Conservation (phyloP, 306 rosid species). For the Castanea mollissima region DNA sequence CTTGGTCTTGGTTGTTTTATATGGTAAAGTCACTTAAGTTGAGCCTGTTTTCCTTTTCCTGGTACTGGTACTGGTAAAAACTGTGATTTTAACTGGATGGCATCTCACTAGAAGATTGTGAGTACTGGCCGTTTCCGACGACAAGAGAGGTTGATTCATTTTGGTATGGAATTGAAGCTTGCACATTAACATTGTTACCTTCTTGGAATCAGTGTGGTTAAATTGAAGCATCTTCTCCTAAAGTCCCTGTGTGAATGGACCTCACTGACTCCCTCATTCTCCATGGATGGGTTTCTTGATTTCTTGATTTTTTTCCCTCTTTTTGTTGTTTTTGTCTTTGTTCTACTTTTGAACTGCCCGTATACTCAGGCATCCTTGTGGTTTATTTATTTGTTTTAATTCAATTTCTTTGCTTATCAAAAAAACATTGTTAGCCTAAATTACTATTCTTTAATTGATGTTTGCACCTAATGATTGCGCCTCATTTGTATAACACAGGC, state of each 20-base stretch:
- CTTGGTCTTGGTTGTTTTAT: not conserved
- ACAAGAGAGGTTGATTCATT: not conserved
- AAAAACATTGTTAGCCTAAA: not conserved
- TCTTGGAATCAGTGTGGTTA: not conserved
- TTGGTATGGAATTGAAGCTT: not conserved
- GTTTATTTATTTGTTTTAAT: no score
- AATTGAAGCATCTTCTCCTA: no score
- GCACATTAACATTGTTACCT: not conserved
- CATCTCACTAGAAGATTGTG: not conserved
- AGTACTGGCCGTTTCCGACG: not conserved
- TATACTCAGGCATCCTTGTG: no score
- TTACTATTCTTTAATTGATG: slow-evolving; percentile 1
- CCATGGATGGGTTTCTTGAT: no score
- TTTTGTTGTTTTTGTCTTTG: no score
- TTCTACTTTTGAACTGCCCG: no score
- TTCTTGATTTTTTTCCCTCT: no score
- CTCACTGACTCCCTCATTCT: no score
- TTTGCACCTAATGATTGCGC: slow-evolving; percentile 26
- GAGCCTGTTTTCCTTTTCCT: not conserved
- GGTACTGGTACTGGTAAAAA: not conserved
- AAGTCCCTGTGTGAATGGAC: no score
- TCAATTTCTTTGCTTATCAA: no score
- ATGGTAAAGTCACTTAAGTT: not conserved
- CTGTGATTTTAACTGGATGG: not conserved
- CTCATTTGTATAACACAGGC: slow-evolving; percentile 44